phyloP scores from a whole-genome alignment of 2,329 filamentous ascomycete genomes.

The Pseudocercospora vitis region DNA sequence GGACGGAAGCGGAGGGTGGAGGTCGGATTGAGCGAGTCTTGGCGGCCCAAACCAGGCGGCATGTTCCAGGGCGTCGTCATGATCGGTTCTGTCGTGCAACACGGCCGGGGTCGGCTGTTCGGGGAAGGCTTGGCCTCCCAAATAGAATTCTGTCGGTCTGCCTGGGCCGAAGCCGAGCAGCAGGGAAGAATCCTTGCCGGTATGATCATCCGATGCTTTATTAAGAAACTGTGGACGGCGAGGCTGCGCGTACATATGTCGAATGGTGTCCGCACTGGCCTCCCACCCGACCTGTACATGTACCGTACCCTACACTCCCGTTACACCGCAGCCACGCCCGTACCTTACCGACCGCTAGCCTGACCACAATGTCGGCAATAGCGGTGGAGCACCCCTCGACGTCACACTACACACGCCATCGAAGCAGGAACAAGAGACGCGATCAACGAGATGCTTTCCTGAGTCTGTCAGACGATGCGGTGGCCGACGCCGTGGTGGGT shows the following conservation, averaged over 20 bases:
- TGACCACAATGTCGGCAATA: constrained; percentile 20
- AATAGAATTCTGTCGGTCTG: constrained; percentile 3
- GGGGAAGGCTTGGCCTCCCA: background rate
- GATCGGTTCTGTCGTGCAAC: constrained; percentile 6
- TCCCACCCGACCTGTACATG: constrained; percentile 14
- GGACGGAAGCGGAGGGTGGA: background rate
- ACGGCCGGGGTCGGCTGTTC: background rate
- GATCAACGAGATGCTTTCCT: constrained; percentile 31
- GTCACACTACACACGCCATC: constrained; percentile 25
- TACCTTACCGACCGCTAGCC: constrained; percentile 1
- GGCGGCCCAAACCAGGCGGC: constrained; percentile 2
- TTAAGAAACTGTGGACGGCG: constrained; percentile 10
- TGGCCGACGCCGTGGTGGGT: constrained; percentile 1
- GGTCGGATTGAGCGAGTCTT: constrained; percentile 5
- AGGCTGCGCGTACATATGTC: background rate
- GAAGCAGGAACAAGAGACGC: constrained; percentile 30
- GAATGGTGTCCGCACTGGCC: background rate
- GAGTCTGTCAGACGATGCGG: constrained; percentile 31
- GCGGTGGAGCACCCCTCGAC: constrained; percentile 15
- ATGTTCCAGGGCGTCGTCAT: constrained; percentile 5
- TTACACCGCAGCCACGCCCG: constrained; percentile 22
- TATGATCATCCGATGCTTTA: background rate
- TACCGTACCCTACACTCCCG: no score
- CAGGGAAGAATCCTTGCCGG: background rate
- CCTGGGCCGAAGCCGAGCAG: background rate